A percentile compares a stretch with the other conserved stretches of the same genome.
Evolutionary conservation across 352 stramenopile species (phyloP).

Genomic region (Pythium vanterpoolii): DNA sequence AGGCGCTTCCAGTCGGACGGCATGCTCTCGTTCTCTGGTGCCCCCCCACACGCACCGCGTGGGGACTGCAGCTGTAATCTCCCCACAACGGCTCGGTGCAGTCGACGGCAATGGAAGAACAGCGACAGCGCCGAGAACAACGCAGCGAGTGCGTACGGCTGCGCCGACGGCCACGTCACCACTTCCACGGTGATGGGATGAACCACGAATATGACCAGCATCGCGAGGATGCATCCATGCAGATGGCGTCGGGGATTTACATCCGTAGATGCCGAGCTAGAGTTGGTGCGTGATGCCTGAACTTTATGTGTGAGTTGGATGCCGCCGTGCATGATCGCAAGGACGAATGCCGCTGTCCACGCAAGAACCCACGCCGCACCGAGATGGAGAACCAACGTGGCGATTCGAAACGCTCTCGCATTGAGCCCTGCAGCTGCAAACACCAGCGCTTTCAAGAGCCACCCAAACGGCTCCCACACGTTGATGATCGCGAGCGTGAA

Average conservation of each 20-base stretch:
- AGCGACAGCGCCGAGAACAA: constrained; percentile 51
- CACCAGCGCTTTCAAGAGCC: constrained; percentile 56
- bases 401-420: constrained; percentile 37
- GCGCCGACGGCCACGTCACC: constrained; percentile 62
- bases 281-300: neutral
- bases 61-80: neutral
- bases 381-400: constrained; percentile 42
- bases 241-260: neutral
- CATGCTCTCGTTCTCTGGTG: constrained; percentile 17
- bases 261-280: neutral
- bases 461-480: constrained; percentile 65
- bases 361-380: constrained; percentile 28
- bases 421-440: constrained; percentile 32
- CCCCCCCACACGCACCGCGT: constrained; percentile 9
- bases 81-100: neutral
- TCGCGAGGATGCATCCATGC: constrained; percentile 36
- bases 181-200: constrained; percentile 70
- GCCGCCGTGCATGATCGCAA: constrained; percentile 19
- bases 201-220: constrained; percentile 42
- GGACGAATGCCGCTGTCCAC: constrained; percentile 21
- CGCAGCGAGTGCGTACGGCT: constrained; percentile 58
- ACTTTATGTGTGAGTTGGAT: constrained; percentile 4
- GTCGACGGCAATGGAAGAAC: constrained; percentile 18
- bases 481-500: constrained; percentile 54
- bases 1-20: constrained; percentile 19